Base-by-base conservation (phyloP, 2,329 filamentous ascomycete species). In the Hymenoscyphus fructigenus region DNA sequence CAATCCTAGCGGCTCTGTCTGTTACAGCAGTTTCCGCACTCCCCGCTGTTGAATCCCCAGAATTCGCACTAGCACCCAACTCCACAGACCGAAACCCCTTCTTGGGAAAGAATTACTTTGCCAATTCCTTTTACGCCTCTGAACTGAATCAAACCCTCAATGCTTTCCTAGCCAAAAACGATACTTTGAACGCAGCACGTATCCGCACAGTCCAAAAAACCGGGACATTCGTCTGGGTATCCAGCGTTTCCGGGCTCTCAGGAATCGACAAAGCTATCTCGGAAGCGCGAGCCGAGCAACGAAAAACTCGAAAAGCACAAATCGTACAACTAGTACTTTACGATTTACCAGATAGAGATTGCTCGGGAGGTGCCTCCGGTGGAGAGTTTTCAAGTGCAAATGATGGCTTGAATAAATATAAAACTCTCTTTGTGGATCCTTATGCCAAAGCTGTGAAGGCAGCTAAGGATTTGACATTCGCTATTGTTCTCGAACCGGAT, bases 301-400 rank as follows among this genome's bases (percentile, higher is more conserved):
- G 71, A n/a, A 78, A 67, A 73, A 80, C 68, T 3, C 34, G 63
- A 7, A 64, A 63, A 29, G 38, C 44, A 26, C 67, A 69, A 32
- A 78, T 81, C 57, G 73, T 82, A 5, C 78, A 79, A 7, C 70
- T 82, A 26, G 78, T 82, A 17, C 72, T 81, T 5, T 82, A 82
- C 71, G 78, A 82, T 67, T 74, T 82, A 1, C 79, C 79, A 6
- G 79, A 81, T 65, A 71, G 80, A 2, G 80, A 82, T 77, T 53
- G 47, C 9, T 53, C 47, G 5, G n/a, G 20, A 5, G 47, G 47
- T 10, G 47, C 47, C 20, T 26, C 75, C 15, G 75, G 76, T 0
- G 79, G 79, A n/a, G 80, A 81, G 68, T 76, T 81, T 23, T 70
- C 69, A 50, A 74, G 74, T 59, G 72, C 61, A 20, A 65, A 79